Evolutionary conservation across 306 rosid genomes (phyloP).

Genomic region (Notholithocarpus densiflorus): DNA sequence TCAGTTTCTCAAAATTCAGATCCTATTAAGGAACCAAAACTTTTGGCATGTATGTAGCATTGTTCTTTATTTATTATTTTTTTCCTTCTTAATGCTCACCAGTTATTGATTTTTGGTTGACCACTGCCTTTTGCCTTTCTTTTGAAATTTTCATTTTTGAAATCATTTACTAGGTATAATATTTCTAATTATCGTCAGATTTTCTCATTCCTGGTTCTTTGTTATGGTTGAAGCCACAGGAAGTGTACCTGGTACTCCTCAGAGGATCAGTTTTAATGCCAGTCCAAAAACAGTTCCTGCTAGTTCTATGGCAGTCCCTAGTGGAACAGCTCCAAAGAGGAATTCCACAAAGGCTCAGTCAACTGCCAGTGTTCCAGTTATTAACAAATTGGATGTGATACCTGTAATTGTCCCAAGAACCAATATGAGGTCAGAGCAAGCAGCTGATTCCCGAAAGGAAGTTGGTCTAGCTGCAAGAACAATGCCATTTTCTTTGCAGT

Average conservation of each 20-base stretch:
- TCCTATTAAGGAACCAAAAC: constrained; percentile 69
- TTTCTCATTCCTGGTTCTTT: constrained; percentile 33
- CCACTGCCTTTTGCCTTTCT: not conserved
- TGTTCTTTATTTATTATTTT: constrained; percentile 14
- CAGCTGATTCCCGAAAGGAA: constrained; percentile 77
- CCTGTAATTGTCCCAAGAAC: constrained; percentile 96
- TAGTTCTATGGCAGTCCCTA: constrained; percentile 58
- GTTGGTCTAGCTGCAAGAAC: constrained; percentile 63
- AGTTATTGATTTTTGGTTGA: constrained; percentile 16
- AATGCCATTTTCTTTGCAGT: constrained; percentile 56
- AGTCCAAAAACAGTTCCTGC: constrained; percentile 54
- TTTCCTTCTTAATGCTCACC: not conserved
- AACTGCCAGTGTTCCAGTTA: constrained; percentile 41
- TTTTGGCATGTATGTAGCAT: constrained; percentile 65
- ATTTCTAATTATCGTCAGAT: constrained; percentile 17
- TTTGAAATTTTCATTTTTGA: constrained; percentile 10
- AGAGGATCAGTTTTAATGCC: constrained; percentile 62
- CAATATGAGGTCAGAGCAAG: constrained; percentile 58
- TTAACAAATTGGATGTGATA: constrained; percentile 68
- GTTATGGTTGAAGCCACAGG: constrained; percentile 77
- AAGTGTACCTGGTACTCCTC: constrained; percentile 89
- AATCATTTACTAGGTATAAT: constrained; percentile 10
- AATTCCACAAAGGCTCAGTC: constrained; percentile 59
- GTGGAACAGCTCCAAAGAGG: constrained; percentile 58
- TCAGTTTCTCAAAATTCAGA: constrained; percentile 92